Evolutionary conservation across 176 grass and related monocot species (phyloP), one percentile per base, ranked within the genome.

Genomic region (Leersia perrieri): DNA sequence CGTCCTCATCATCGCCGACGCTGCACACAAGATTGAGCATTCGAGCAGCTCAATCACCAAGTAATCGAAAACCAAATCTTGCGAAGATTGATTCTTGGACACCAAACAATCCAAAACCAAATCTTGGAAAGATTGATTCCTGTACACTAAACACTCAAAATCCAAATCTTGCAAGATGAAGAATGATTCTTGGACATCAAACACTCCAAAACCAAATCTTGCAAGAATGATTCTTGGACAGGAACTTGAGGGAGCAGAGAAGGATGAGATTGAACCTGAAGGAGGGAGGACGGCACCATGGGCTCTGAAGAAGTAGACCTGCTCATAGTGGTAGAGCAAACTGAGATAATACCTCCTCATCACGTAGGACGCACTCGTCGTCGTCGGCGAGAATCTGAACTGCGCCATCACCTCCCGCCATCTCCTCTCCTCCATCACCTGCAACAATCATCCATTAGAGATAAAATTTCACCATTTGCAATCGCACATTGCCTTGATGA

Each of bases 311-410:
- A 78, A 88, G 81, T 85, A 88, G 33, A 91, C 85, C 75, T 91
- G 85, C 62, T 91, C 89, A 71, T 88, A 91, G 55, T 88, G 82
- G 45, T 85, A 81, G 71, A 91, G 79, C 66, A 88, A 61, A 66
- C 77, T 85, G 57, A 92, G 57, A 67, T 86, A 92, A 25, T 92
- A 88, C 83, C 73, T 92, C 71, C 89, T 80, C 32, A 92, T 82
- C 77, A 86, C 86, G 45, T 73, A 92, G 62, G 89, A 85, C 30
- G 89, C 82, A 55, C 89, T 92, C 22, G 86, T 92, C 69, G 89
- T 85, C 30, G 85, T 85, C 0, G 77, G 55, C 32, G 89, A 82
- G 33, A 91, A 92, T 44, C 82, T 82, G 78, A 88, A 92, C 65
- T 77, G 72, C 31, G 71, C 63, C 47, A 82, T 91, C 44, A 91